Base-by-base conservation (phyloP, 1,284 basidiomycete species). In the Malassezia sympodialis region DNA sequence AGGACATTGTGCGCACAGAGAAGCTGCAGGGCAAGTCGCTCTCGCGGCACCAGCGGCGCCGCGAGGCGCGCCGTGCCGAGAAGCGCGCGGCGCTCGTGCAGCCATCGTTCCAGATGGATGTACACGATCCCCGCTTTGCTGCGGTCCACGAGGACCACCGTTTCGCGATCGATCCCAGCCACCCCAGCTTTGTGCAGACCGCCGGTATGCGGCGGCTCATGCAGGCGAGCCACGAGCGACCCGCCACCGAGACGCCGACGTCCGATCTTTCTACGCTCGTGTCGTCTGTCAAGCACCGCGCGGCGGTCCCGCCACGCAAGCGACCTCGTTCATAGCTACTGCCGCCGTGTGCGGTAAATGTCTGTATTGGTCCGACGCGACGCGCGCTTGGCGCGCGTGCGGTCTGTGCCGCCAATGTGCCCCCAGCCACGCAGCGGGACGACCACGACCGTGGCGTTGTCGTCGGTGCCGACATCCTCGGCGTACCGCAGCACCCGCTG, bases 151-250 rank as follows among this genome's bases (percentile, higher is more conserved):
- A 96, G 62, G 87, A 98, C 70, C 84, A 90, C 67, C 82, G 84
- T 41, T 98, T 88, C 69, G 91, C 93, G 0, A 89, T 99, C 65
- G 94, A 98, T 75, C 93, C 94, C 19, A 88, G 84, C 45, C 88
- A 96, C 77, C 89, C 93, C 14, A 63, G 66, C 28, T 73, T 73
- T 47, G 57, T 68, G 23, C 67, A 71, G 64, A 74, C 72, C 7
- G 63, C 69, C 37, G 68, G 59, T 35, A 74, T 73, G 69, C 49
- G 67, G 53, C 59, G 61, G 58, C 63, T 73, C 23, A 53, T 74
- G 41, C 55, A 34, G 21, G 28, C 19, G 6, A 30, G n/a, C 1
- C 24, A n/a, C 39, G 40, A 26, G n/a, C 41, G 44, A 27, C 35
- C 12, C 6, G 3, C 51, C n/a, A 24, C 24, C 28, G 43, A 24